phyloP scores from a whole-genome alignment of 1,284 basidiomycete species.

The Ceratobasidium sp. region DNA sequence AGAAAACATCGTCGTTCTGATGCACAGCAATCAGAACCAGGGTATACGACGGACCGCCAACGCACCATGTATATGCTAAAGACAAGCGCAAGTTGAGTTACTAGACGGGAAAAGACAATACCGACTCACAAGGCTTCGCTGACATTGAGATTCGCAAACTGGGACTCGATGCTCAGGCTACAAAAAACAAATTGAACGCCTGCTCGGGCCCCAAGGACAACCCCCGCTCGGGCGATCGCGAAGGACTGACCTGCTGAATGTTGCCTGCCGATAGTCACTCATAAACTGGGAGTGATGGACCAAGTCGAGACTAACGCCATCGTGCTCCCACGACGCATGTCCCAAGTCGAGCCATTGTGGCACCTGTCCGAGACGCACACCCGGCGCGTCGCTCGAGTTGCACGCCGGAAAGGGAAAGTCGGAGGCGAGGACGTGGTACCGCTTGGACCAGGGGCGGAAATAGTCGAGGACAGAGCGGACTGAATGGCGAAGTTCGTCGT shows the following conservation, averaged over 20 bases:
- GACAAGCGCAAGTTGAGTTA: background rate
- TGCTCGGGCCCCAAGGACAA: slow-evolving; percentile 3
- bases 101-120: background rate
- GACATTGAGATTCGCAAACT: slow-evolving; percentile 45
- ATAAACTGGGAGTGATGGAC: slow-evolving; percentile 47
- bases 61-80: slow-evolving; percentile 47
- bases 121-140: slow-evolving; percentile 48
- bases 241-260: slow-evolving; percentile 45
- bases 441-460: slow-evolving; percentile 39
- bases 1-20: slow-evolving; percentile 49
- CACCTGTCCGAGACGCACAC: slow-evolving; percentile 44
- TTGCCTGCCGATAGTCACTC: slow-evolving; percentile 40
- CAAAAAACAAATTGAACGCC: slow-evolving; percentile 19
- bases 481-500: slow-evolving; percentile 50
- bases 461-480: slow-evolving; percentile 47
- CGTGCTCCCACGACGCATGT: slow-evolving; percentile 17
- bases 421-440: slow-evolving; percentile 45
- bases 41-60: background rate
- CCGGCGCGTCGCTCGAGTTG: slow-evolving; percentile 12
- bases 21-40: background rate
- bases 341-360: slow-evolving; percentile 47
- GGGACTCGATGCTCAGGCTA: slow-evolving; percentile 48
- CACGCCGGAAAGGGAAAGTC: slow-evolving; percentile 47
- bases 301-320: slow-evolving; percentile 26
- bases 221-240: background rate